Evolutionary conservation across 208 protist species (phyloP).

Genomic region (Leishmania guyanensis): DNA sequence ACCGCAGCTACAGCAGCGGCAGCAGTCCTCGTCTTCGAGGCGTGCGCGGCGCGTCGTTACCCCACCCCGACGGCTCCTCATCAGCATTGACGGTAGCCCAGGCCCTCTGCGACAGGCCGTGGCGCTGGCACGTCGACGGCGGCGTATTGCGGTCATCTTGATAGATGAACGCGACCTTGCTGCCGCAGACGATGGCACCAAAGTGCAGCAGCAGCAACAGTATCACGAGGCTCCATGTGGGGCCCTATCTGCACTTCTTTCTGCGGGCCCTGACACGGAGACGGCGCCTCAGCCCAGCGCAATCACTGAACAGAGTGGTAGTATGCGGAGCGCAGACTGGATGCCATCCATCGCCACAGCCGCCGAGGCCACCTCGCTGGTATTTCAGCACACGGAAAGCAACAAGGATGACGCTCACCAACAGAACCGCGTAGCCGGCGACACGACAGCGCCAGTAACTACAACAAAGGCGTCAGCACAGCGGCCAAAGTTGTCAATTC

Average conservation of each 20-base stretch:
- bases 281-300: neutral
- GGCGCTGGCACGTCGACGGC: slow-evolving; percentile 22
- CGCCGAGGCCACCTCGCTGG: neutral
- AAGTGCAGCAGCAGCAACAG: neutral
- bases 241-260: neutral
- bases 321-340: neutral
- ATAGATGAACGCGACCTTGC: slow-evolving; percentile 27
- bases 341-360: slow-evolving; percentile 3
- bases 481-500: slow-evolving; percentile 14
- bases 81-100: slow-evolving; percentile 24
- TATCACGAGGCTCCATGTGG: neutral
- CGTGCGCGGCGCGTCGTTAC: neutral
- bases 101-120: slow-evolving; percentile 25
- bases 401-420: neutral
- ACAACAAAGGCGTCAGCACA: neutral
- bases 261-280: neutral
- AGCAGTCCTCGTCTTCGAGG: neutral
- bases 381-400: neutral
- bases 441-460: slow-evolving; percentile 2
- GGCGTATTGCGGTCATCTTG: slow-evolving; percentile 27
- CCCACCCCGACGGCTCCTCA: slow-evolving; percentile 16
- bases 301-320: neutral
- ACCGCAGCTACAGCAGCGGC: neutral
- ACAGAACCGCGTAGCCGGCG: neutral
- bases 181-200: neutral